These are phyloP conservation scores for Aspergillus sp. DNA, from an alignment of 2,329 filamentous ascomycete genomes.

Conservation along the genomic window DNA sequence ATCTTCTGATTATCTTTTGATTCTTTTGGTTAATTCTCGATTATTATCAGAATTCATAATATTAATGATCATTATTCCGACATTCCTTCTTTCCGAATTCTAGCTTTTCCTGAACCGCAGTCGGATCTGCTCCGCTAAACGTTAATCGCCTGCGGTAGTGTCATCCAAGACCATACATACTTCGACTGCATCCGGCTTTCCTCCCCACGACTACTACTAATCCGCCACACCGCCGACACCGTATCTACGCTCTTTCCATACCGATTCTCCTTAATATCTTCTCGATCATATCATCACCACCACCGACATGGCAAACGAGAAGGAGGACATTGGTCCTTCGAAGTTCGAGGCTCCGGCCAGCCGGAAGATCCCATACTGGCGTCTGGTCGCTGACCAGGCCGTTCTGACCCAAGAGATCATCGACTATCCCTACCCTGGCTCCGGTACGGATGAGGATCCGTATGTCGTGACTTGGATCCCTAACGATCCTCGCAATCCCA, in stretches of 20 bases:
- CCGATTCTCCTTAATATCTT: background rate
- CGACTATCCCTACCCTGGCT: constrained; percentile 34
- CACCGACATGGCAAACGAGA: constrained; percentile 26
- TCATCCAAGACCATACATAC: background rate
- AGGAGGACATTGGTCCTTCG: constrained; percentile 21
- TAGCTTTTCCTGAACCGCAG: background rate
- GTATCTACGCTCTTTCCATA: constrained; percentile 1
- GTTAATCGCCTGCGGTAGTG: background rate
- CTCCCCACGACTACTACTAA: background rate
- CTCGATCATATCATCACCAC: background rate
- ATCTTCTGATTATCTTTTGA: background rate
- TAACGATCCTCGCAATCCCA: constrained; percentile 43
- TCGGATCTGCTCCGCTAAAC: background rate
- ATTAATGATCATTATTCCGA: background rate
- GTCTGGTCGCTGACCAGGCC: constrained; percentile 31
- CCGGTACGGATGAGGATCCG: constrained; percentile 43
- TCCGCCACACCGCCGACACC: background rate
- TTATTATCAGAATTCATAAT: background rate
- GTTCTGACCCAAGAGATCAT: constrained; percentile 35
- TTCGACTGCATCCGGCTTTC: background rate
- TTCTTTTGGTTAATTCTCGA: no score
- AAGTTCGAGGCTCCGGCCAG: constrained; percentile 26
- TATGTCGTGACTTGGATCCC: constrained; percentile 45
- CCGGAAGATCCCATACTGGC: constrained; percentile 35
- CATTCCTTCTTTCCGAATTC: background rate